These are phyloP conservation scores for Guadua angustifolia DNA, from an alignment of 176 grass and related monocot species.

Conservation along the genomic window DNA sequence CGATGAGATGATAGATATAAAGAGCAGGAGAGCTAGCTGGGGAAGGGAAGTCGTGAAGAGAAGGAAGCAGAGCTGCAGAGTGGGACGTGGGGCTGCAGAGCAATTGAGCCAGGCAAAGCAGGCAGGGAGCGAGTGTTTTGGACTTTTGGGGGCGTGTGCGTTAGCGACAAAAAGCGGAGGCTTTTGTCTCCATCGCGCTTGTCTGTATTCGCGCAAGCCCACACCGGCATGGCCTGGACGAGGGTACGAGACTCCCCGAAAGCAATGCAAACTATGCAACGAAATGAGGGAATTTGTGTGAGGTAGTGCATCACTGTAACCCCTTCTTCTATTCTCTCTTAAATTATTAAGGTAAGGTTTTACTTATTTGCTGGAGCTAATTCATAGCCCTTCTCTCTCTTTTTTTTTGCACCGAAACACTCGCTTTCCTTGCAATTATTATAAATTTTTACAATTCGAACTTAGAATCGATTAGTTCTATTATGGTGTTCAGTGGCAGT, in stretches of 20 bases:
- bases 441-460: too few species aligned
- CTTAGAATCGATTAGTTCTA: too few species aligned
- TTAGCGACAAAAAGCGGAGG: conserved; percentile 50
- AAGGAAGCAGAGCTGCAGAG: background rate
- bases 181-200: conserved; percentile 63
- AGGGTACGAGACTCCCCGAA: background rate
- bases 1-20: conserved; percentile 34
- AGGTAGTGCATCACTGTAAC: background rate
- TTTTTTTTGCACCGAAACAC: too few species aligned
- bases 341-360: too few species aligned
- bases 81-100: background rate
- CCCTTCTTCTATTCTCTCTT: conserved; percentile 13
- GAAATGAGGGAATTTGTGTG: conserved; percentile 35
- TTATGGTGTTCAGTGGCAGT: too few species aligned
- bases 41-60: background rate
- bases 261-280: background rate
- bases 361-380: too few species aligned
- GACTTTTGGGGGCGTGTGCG: conserved; percentile 28
- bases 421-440: too few species aligned
- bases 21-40: background rate
- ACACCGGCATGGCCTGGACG: background rate
- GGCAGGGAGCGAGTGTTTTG: background rate
- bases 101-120: background rate
- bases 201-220: conserved; percentile 29
- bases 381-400: too few species aligned